phyloP scores from a whole-genome alignment of 306 rosid genomes.

The Malus orientalis region DNA sequence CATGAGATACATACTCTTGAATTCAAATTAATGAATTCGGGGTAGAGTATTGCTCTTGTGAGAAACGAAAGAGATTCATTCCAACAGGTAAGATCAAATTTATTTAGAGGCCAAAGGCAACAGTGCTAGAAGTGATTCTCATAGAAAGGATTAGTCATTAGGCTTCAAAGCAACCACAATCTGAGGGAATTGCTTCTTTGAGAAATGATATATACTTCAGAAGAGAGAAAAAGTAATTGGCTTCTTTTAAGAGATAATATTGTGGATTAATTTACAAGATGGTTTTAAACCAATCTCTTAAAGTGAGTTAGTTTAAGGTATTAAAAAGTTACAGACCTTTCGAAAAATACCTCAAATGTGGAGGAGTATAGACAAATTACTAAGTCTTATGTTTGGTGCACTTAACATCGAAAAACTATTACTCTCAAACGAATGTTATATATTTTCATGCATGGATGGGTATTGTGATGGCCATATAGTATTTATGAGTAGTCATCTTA shows the following conservation, averaged over 20 bases:
- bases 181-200: too few species aligned
- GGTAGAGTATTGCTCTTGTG: too few species aligned
- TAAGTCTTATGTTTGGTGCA: neutral
- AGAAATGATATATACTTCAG: too few species aligned
- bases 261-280: neutral
- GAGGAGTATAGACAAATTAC: neutral
- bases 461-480: neutral
- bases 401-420: neutral
- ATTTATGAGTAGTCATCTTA: neutral
- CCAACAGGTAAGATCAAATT: too few species aligned
- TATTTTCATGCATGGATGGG: neutral
- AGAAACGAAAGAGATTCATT: too few species aligned
- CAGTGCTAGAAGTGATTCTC: too few species aligned
- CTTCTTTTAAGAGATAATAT: neutral
- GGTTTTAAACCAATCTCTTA: neutral
- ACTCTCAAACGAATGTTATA: neutral
- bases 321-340: neutral
- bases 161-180: too few species aligned
- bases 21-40: too few species aligned
- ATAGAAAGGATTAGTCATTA: too few species aligned
- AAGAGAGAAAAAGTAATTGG: too few species aligned
- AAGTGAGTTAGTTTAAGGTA: neutral
- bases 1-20: too few species aligned
- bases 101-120: too few species aligned
- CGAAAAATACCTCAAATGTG: neutral